Percentiles rank a stretch among this genome's conserved stretches.
phyloP scores from a whole-genome alignment of 2,329 filamentous ascomycete genomes.

The Fusarium sp. region DNA sequence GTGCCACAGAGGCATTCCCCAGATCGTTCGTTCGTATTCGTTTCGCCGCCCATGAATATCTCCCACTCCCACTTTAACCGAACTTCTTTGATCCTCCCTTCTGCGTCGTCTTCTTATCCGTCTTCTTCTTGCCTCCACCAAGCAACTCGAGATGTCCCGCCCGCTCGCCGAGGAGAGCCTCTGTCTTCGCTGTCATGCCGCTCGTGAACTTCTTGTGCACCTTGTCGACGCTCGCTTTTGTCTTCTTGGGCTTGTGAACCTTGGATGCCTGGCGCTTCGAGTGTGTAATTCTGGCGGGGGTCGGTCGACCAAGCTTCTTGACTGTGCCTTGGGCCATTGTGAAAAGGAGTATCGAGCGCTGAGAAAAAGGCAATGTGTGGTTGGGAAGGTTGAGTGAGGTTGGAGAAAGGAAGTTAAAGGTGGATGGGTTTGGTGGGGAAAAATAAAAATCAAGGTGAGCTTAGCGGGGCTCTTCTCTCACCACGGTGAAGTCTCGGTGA shows the following conservation, averaged over 20 bases:
- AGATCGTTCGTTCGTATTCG: constrained; percentile 17
- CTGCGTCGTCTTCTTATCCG: constrained; percentile 56
- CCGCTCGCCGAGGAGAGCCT: constrained; percentile 71
- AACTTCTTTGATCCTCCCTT: constrained; percentile 70
- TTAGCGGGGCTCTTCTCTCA: constrained; percentile 24
- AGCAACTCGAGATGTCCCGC: constrained; percentile 73
- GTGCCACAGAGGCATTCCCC: not conserved
- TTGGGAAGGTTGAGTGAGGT: constrained; percentile 1
- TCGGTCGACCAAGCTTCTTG: constrained; percentile 62
- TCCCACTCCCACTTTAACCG: constrained; percentile 58
- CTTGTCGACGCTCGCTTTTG: constrained; percentile 65
- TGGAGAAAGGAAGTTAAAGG: constrained; percentile 54
- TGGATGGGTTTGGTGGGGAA: constrained; percentile 11
- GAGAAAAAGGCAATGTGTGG: constrained; percentile 3
- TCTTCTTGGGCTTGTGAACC: constrained; percentile 65
- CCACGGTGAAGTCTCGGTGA: constrained; percentile 8
- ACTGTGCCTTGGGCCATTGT: constrained; percentile 69
- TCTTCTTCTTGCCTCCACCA: constrained; percentile 70
- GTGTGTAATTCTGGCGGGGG: constrained; percentile 58
- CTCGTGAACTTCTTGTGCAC: constrained; percentile 68
- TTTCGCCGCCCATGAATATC: constrained; percentile 5
- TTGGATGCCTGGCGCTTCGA: constrained; percentile 62
- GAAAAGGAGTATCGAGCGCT: not conserved
- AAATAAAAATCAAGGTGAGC: constrained; percentile 44
- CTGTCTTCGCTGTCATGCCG: constrained; percentile 68